Conservation (phyloP, 1,284 basidiomycete genomes). For the Grifola frondosa region DNA sequence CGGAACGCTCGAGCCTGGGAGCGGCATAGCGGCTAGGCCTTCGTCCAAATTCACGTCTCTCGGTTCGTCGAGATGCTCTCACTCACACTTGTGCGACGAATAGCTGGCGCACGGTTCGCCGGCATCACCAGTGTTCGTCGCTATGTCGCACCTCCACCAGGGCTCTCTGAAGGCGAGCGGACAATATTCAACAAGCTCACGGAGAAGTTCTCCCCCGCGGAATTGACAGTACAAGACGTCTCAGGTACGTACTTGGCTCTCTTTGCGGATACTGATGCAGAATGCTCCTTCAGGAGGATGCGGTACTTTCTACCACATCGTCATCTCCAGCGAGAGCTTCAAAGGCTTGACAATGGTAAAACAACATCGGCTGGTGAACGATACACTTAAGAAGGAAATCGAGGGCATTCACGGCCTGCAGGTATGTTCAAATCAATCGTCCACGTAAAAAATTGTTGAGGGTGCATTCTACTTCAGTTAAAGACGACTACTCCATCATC, state of each 20-base stretch:
- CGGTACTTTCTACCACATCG: slow-evolving; percentile 94
- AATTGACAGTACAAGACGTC: slow-evolving; percentile 83
- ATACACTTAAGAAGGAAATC: slow-evolving; percentile 88
- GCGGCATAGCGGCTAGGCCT: slow-evolving; percentile 12
- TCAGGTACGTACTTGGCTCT: slow-evolving; percentile 60
- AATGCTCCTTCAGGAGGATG: slow-evolving; percentile 98
- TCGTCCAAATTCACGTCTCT: slow-evolving; percentile 11
- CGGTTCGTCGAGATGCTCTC: no score
- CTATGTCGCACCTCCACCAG: slow-evolving; percentile 16
- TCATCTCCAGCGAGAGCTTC: slow-evolving; percentile 83
- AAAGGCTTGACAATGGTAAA: slow-evolving; percentile 86
- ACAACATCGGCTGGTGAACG: slow-evolving; percentile 92
- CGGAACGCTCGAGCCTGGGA: slow-evolving; percentile 5
- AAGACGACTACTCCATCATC: no score
- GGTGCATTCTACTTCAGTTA: no score
- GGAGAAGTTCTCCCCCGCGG: slow-evolving; percentile 71
- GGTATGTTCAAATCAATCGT: no score
- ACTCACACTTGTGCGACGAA: slow-evolving; percentile 26
- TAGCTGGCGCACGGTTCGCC: slow-evolving; percentile 19
- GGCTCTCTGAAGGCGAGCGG: slow-evolving; percentile 60
- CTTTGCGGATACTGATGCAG: background rate
- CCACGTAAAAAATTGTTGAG: no score
- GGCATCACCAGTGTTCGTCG: slow-evolving; percentile 8
- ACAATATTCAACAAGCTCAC: slow-evolving; percentile 73
- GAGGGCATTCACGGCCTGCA: slow-evolving; percentile 92